Evolutionary conservation across 352 stramenopile species (phyloP).

Genomic region (Globisporangium recalcitrans): DNA sequence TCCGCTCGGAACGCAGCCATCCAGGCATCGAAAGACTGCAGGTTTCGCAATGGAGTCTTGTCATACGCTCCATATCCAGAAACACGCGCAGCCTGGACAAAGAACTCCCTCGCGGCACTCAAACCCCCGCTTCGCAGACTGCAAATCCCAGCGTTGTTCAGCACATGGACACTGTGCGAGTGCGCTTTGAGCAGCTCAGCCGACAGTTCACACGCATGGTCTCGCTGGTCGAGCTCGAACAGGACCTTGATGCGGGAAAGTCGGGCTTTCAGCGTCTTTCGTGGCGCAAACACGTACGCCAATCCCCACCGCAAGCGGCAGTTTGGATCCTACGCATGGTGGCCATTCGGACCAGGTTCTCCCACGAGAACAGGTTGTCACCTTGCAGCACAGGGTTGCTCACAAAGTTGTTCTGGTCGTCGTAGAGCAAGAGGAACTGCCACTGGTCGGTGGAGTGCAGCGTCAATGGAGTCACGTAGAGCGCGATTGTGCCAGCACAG

Average conservation of each 20-base stretch:
- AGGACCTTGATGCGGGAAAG: constrained; percentile 22
- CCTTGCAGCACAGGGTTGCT: constrained; percentile 41
- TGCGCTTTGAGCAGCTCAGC: neutral
- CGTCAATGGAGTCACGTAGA: constrained; percentile 1
- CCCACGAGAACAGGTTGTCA: constrained; percentile 19
- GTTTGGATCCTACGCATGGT: constrained; percentile 25
- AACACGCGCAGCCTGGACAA: neutral
- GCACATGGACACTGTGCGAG: constrained; percentile 16
- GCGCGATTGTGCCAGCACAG: neutral
- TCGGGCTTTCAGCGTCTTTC: constrained; percentile 24
- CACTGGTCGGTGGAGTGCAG: constrained; percentile 14
- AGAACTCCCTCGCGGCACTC: constrained; percentile 17
- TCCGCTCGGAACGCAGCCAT: neutral
- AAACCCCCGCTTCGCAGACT: constrained; percentile 12
- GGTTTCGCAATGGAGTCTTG: neutral
- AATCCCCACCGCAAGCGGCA: constrained; percentile 21
- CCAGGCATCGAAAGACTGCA: neutral
- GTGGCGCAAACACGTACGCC: constrained; percentile 22
- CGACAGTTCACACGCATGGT: neutral
- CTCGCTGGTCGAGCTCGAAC: constrained; percentile 11
- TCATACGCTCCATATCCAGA: neutral
- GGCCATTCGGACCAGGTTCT: constrained; percentile 40
- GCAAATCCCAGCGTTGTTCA: constrained; percentile 33
- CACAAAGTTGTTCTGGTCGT: constrained; percentile 59
- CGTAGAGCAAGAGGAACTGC: constrained; percentile 49